Conservation (phyloP, 305 asterid genomes). For the Fraxinus albicans region DNA sequence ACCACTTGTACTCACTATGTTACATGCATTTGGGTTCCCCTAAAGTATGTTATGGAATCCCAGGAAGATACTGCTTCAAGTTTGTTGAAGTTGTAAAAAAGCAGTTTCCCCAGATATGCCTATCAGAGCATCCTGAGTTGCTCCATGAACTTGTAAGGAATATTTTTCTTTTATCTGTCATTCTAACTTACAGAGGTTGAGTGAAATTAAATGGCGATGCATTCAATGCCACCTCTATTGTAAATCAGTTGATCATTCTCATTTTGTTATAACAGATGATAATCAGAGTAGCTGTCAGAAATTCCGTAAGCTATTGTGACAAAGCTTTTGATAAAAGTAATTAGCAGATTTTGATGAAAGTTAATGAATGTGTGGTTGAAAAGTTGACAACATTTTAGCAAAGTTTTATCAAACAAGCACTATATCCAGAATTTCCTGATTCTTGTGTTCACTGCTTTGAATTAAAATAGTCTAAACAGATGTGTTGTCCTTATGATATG, state of each 20-base stretch:
- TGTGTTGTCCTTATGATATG: not conserved
- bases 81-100: constrained; percentile 60
- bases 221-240: constrained; percentile 1
- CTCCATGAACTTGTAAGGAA: constrained; percentile 64
- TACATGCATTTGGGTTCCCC: constrained; percentile 76
- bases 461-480: not conserved
- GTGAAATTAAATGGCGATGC: not conserved
- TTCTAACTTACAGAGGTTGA: constrained; percentile 6
- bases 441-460: not conserved
- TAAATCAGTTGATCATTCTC: constrained; percentile 7
- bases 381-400: not conserved
- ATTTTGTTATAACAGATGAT: not conserved
- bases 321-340: not conserved
- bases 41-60: constrained; percentile 71
- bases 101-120: constrained; percentile 41
- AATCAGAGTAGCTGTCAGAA: not conserved
- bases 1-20: constrained; percentile 69
- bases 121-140: constrained; percentile 52
- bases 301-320: not conserved
- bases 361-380: not conserved
- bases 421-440: not conserved
- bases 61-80: constrained; percentile 59
- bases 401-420: not conserved
- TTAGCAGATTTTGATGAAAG: not conserved
- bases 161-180: constrained; percentile 15